Evolutionary conservation across 2,329 filamentous ascomycete genomes (phyloP).

Genomic region (Colletotrichum aenigma): DNA sequence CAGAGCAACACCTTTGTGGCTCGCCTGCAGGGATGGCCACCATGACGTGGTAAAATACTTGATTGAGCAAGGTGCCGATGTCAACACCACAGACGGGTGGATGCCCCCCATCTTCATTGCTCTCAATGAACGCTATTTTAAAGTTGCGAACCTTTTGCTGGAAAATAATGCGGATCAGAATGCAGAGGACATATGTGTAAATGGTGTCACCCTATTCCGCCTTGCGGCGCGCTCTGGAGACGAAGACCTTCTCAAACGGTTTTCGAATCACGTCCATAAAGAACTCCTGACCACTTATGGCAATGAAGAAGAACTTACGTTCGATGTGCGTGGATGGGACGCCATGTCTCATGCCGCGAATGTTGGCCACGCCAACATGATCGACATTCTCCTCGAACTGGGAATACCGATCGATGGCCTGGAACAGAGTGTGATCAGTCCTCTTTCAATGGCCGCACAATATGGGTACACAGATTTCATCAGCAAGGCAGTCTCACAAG

Average conservation of each 20-base stretch:
- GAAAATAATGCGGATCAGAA: background rate
- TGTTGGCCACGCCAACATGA: background rate
- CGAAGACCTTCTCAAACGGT: background rate
- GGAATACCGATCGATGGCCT: background rate
- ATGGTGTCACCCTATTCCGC: background rate
- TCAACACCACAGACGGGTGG: background rate
- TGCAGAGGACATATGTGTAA: background rate
- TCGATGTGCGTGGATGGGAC: background rate
- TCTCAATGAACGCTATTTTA: background rate
- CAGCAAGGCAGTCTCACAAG: background rate
- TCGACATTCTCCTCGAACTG: background rate
- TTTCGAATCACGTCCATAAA: background rate
- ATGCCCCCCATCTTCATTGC: background rate
- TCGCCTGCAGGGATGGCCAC: background rate
- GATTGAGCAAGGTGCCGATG: background rate
- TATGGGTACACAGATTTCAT: background rate
- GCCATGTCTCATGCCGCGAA: background rate
- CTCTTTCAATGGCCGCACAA: background rate
- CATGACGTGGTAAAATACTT: background rate
- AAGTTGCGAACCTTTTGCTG: background rate
- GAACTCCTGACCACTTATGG: background rate
- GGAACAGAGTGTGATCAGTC: background rate
- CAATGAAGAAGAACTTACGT: background rate
- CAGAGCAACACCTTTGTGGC: background rate
- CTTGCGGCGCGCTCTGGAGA: background rate